Base-by-base conservation (phyloP, 2,329 filamentous ascomycete genomes). In the Colletotrichum siamense region DNA sequence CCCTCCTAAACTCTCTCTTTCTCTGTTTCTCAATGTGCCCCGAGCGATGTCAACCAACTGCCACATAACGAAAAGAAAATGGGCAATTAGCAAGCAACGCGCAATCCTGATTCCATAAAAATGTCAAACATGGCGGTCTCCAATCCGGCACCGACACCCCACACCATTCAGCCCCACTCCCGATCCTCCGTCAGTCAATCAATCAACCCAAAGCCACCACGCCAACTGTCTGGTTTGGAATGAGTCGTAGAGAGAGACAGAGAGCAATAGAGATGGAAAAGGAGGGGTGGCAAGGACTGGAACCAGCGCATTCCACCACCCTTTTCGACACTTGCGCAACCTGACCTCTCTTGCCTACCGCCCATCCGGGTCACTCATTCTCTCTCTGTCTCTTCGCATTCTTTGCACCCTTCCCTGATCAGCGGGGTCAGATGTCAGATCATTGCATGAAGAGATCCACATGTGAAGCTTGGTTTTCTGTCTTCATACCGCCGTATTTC, bases 391-490 rank as follows among this genome's bases (percentile, higher is more conserved):
- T 22, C 18, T 44, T 49, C 24, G n/a, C 28, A 57, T 30, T 15
- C 36, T 34, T n/a, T 13, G 26, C 28, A 18, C 32, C 28, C 49
- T 24, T 61, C 55, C 34, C 36, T 73, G 73, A 63, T 57, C 69
- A 66, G 69, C 73, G 55, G 68, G 55, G 62, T 68, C 69, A 63
- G 39, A 75, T 73, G 73, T 73, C 73, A 75, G 73, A 75, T 72
- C 73, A 67, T 66, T 67, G 69, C 73, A 75, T 67, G 73, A 75
- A 62, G 59, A 26, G 63, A 28, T 26, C 69, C 73, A 75, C 62
- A 63, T 49, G 62, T 63, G 73, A 75, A 75, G 73, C 73, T 75
- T 75, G 62, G 55, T 67, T 36, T 62, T 57, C 22, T 55, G 44
- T 49, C 10, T 30, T 49, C 39, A 49, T 49, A 49, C 39, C 39